Base-by-base conservation (phyloP, 345 rosid genomes). In the Physaria fendleri region DNA sequence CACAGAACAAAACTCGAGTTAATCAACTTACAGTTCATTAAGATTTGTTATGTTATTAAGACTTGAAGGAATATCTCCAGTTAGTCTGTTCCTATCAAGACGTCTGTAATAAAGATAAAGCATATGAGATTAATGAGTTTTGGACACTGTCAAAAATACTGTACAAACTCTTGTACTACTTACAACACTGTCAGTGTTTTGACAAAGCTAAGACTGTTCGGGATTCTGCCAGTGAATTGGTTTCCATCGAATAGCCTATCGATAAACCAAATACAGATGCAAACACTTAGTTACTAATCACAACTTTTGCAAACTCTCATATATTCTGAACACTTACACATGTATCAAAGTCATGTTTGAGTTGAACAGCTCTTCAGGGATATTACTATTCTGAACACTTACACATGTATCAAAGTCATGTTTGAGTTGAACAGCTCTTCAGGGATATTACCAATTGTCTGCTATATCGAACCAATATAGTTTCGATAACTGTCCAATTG, bases 71-170 rank as follows among this genome's bases (percentile, higher is more conserved):
- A 83, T 73, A 33, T 38, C 4, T 23, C 91, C 91, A 7, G 13
- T 70, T 5, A 93, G 38, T 28, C 8, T 55, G 68, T 93, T 93
- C 61, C 71, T 59, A 56, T 89, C 99, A 42, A 93, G 74, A 49
- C 99, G 94, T 34, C 98, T 91, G 77, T 33, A 75, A 48, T 15
- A 68, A 58, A 74, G 16, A 0, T n/a, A 42, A 18, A 42, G 0
- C 7, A 43, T 42, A 21, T 43, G 4, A 43, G 28, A 6, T n/a
- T n/a, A n/a, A n/a, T n/a, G n/a, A n/a, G n/a, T n/a, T n/a, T n/a
- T n/a, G n/a, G n/a, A n/a, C n/a, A n/a, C n/a, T n/a, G n/a, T n/a
- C n/a, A n/a, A n/a, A n/a, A n/a, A n/a, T n/a, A n/a, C n/a, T n/a
- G n/a, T n/a, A n/a, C 6, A 33, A 33, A 11, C 4, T 3, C 2